Evolutionary conservation across 148 eudicot species (phyloP).

Genomic region (Rhododendron molle): DNA sequence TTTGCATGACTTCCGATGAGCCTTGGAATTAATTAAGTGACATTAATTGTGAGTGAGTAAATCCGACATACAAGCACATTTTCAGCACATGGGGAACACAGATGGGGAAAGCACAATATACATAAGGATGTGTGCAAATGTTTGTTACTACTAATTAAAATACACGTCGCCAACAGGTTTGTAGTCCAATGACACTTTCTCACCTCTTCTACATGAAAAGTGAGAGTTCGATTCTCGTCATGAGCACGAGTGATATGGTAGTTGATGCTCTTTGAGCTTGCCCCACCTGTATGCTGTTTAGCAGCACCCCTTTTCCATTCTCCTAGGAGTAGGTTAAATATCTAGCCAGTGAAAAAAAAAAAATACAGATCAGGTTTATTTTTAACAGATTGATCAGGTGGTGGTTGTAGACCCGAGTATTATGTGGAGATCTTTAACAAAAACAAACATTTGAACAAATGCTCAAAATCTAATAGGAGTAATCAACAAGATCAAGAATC

Average conservation of each 20-base stretch:
- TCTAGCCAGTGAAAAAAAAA: too few species aligned
- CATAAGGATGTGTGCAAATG: not conserved
- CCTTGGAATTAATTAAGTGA: not conserved
- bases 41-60: not conserved
- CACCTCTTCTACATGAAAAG: too few species aligned
- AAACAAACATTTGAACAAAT: not conserved
- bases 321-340: too few species aligned
- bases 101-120: not conserved
- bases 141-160: not conserved
- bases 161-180: too few species aligned
- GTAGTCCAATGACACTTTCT: too few species aligned
- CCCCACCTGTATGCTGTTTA: too few species aligned
- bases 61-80: not conserved
- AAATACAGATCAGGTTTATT: not conserved
- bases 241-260: too few species aligned
- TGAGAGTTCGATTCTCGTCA: too few species aligned
- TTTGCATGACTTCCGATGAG: not conserved
- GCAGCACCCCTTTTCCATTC: too few species aligned
- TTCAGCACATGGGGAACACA: not conserved
- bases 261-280: too few species aligned
- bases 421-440: not conserved
- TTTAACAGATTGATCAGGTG: not conserved
- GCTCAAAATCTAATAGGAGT: not conserved
- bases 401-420: conserved; percentile 2
- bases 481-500: not conserved